Evolutionary conservation across 2,329 filamentous ascomycete species (phyloP).

Genomic region (Sphaceloma murrayae): DNA sequence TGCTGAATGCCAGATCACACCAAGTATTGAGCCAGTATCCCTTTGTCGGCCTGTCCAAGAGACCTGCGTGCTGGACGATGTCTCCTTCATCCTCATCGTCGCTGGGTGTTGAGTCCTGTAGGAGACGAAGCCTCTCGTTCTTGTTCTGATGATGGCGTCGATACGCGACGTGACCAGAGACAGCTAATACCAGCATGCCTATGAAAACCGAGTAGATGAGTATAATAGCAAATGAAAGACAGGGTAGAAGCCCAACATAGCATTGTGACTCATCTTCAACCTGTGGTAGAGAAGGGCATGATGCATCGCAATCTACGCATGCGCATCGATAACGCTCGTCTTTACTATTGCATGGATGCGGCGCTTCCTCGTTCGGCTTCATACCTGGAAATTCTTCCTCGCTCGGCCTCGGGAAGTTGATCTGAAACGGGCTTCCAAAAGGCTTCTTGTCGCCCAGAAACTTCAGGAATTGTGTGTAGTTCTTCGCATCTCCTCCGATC

Average conservation of each 20-base stretch:
- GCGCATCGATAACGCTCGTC: constrained; percentile 81
- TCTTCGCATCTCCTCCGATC: constrained; percentile 88
- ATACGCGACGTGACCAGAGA: constrained; percentile 68
- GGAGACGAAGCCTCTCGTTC: constrained; percentile 71
- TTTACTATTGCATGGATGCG: constrained; percentile 82
- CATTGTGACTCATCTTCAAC: constrained; percentile 64
- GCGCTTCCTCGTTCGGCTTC: constrained; percentile 57
- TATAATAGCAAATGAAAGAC: constrained; percentile 86
- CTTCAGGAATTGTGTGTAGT: constrained; percentile 76
- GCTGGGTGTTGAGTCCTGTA: constrained; percentile 74
- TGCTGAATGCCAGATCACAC: constrained; percentile 70
- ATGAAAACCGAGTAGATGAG: constrained; percentile 72
- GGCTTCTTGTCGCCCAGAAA: constrained; percentile 89
- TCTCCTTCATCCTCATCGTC: constrained; percentile 94
- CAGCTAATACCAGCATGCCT: constrained; percentile 52
- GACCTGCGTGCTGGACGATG: constrained; percentile 62
- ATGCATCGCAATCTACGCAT: constrained; percentile 81
- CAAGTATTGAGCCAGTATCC: constrained; percentile 76
- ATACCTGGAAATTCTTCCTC: constrained; percentile 58
- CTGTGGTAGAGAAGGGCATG: constrained; percentile 72
- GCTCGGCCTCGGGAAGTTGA: constrained; percentile 67
- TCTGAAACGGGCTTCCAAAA: constrained; percentile 92
- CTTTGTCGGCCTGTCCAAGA: constrained; percentile 67
- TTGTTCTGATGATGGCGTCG: constrained; percentile 62
- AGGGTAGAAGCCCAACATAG: constrained; percentile 78